These are phyloP conservation scores for Rhizopogon sp. DNA, from an alignment of 768 basidiomycete genomes.

Conservation along the genomic window DNA sequence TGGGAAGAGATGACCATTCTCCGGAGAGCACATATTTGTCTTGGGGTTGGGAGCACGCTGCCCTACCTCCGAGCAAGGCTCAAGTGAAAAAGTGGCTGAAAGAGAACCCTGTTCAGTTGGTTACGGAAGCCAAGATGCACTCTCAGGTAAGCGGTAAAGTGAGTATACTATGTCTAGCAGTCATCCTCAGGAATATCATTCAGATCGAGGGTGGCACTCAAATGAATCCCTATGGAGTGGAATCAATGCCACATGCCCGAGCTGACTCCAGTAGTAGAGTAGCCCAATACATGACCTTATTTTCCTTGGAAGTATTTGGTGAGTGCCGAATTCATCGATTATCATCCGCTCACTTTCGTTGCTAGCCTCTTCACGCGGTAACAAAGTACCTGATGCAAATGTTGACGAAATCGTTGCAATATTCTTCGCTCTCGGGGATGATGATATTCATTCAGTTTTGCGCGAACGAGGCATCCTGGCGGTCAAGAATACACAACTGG, in stretches of 20 bases:
- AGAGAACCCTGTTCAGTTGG: conserved; percentile 13
- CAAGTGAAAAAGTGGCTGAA: conserved; percentile 53
- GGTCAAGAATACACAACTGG: conserved; percentile 36
- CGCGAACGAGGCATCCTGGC: conserved; percentile 49
- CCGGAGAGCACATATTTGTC: conserved; percentile 27
- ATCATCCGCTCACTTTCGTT: background rate
- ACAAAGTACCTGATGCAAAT: conserved; percentile 60
- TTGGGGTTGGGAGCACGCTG: conserved; percentile 80
- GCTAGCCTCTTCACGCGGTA: conserved; percentile 54
- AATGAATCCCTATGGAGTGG: conserved; percentile 62
- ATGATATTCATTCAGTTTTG: conserved; percentile 22
- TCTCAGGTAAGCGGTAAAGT: conserved; percentile 55
- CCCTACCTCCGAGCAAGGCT: conserved; percentile 56
- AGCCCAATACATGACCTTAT: conserved; percentile 68
- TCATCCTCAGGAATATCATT: background rate
- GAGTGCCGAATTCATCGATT: conserved; percentile 16
- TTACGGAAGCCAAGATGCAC: conserved; percentile 20
- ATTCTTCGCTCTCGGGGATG: conserved; percentile 66
- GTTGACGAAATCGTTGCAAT: conserved; percentile 52
- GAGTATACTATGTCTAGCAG: background rate
- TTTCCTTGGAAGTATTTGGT: conserved; percentile 89
- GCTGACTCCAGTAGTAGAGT: conserved; percentile 43
- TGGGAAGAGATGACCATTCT: background rate
- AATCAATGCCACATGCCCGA: conserved; percentile 45
- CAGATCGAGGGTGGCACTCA: conserved; percentile 78